Conservation (phyloP, 768 basidiomycete species). For the Pluteus cervinus region DNA sequence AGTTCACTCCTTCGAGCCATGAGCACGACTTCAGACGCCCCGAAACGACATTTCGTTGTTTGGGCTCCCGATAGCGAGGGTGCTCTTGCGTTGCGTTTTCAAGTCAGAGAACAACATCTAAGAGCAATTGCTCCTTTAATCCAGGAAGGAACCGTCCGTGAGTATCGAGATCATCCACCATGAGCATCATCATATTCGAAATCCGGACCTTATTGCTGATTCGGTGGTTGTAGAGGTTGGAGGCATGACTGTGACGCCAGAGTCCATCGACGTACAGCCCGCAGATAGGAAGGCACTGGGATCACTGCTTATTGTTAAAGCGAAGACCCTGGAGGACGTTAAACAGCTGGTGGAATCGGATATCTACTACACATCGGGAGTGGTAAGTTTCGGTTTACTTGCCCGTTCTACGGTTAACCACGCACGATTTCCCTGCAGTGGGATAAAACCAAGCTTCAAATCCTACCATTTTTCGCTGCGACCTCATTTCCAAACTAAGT, state of each 20-base stretch:
- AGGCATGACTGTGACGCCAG: conserved; percentile 43
- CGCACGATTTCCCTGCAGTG: too few relatives aligned
- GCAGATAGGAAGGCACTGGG: conserved; percentile 39
- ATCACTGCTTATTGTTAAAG: conserved; percentile 46
- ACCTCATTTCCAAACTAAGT: conserved; percentile 16
- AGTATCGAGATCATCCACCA: conserved; percentile 11
- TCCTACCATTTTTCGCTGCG: conserved; percentile 17
- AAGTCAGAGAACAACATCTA: conserved; percentile 41
- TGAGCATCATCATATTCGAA: not conserved
- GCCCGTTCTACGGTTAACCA: too few relatives aligned
- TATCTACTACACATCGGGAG: conserved; percentile 32
- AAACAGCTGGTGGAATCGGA: conserved; percentile 25
- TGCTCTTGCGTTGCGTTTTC: conserved; percentile 31
- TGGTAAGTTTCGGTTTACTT: conserved; percentile 32
- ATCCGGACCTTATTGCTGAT: not conserved
- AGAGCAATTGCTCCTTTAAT: conserved; percentile 28
- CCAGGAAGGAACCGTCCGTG: conserved; percentile 36
- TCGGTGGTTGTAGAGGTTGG: conserved; percentile 31
- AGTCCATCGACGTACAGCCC: conserved; percentile 26
- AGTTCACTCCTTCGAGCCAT: too few relatives aligned
- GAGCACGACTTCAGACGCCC: too few relatives aligned
- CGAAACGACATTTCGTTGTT: not conserved
- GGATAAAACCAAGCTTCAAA: conserved; percentile 8
- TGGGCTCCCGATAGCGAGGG: not conserved
- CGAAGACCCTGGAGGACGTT: conserved; percentile 40